These are phyloP conservation scores for Neofusicoccum sp. DNA, from an alignment of 2,329 filamentous ascomycete species.

Conservation along the genomic window DNA sequence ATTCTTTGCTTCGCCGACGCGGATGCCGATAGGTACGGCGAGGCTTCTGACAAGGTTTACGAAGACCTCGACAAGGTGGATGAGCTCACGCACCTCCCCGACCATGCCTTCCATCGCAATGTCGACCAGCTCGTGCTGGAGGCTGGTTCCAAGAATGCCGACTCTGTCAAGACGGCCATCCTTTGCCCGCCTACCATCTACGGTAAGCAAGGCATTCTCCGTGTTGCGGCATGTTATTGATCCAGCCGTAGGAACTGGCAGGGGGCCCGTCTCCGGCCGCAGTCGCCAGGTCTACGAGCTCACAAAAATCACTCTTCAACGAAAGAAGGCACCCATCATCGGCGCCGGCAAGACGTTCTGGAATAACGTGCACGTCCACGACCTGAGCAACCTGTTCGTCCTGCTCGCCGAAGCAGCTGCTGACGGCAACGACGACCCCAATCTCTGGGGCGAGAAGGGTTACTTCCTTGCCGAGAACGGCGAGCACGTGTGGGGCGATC, in stretches of 20 bases:
- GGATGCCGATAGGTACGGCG: conserved; percentile 48
- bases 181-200: conserved; percentile 69
- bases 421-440: conserved; percentile 39
- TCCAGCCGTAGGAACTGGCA: conserved; percentile 57
- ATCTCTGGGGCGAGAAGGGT: conserved; percentile 61
- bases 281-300: conserved; percentile 62
- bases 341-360: conserved; percentile 61
- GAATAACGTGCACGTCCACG: conserved; percentile 62
- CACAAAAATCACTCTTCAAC: conserved; percentile 51
- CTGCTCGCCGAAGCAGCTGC: conserved; percentile 62
- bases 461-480: conserved; percentile 71
- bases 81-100: conserved; percentile 59
- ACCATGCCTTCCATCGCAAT: conserved; percentile 63
- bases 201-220: conserved; percentile 55
- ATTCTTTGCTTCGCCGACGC: conserved; percentile 56
- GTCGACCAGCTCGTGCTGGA: conserved; percentile 68
- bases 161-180: conserved; percentile 43
- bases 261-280: conserved; percentile 57
- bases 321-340: conserved; percentile 57
- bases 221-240: conserved; percentile 28
- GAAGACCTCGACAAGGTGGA: conserved; percentile 62
- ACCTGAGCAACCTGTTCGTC: conserved; percentile 60
- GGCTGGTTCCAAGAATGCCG: conserved; percentile 35
- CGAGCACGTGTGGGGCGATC: conserved; percentile 64
- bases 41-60: conserved; percentile 54